phyloP scores from a whole-genome alignment of 2,329 filamentous ascomycete species.

The Aspergillus terreus region DNA sequence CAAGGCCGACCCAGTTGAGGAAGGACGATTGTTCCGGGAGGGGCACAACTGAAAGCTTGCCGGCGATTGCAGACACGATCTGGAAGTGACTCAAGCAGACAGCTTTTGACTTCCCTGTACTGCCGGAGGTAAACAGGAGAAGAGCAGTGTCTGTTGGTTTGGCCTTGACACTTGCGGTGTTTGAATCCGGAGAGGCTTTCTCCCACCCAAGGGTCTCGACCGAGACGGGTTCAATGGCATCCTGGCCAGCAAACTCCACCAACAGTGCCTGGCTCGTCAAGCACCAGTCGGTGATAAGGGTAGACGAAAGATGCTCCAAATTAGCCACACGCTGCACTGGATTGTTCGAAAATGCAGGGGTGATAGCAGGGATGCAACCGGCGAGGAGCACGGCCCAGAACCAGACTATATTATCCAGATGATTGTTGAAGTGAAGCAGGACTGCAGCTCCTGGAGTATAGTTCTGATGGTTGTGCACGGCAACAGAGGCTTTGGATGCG shows the following conservation, averaged over 20 bases:
- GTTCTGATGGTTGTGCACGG: not conserved
- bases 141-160: conserved; percentile 25
- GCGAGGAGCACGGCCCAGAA: conserved; percentile 39
- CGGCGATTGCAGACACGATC: conserved; percentile 38
- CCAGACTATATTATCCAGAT: conserved; percentile 37
- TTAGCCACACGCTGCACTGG: not conserved
- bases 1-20: conserved; percentile 52
- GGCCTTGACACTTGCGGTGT: not conserved
- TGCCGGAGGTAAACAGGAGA: conserved; percentile 54
- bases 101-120: conserved; percentile 50
- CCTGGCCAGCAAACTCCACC: conserved; percentile 6
- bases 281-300: not conserved
- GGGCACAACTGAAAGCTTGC: conserved; percentile 35
- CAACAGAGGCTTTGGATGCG: not conserved
- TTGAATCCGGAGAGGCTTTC: not conserved
- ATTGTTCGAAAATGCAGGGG: conserved; percentile 27
- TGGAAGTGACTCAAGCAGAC: conserved; percentile 45
- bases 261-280: not conserved
- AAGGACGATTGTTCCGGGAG: conserved; percentile 31
- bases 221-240: not conserved
- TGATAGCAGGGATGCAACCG: conserved; percentile 35
- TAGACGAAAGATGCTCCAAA: not conserved
- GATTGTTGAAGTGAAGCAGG: conserved; percentile 32
- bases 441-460: conserved; percentile 1
- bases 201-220: not conserved